phyloP scores from a whole-genome alignment of 2,329 filamentous ascomycete genomes.

The Monosporascus sp. region DNA sequence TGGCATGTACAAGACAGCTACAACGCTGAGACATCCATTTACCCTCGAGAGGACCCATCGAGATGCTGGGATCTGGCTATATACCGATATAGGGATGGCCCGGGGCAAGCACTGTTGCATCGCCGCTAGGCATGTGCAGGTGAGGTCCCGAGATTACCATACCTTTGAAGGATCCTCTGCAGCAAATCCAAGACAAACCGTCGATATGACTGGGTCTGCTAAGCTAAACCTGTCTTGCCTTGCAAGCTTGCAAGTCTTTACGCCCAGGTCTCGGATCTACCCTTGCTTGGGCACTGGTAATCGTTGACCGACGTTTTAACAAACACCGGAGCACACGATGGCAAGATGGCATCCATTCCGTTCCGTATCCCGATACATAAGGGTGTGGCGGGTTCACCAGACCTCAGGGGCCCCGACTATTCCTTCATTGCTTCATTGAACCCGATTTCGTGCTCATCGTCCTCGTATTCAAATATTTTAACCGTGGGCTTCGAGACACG shows the following conservation, averaged over 20 bases:
- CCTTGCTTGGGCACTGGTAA: constrained; percentile 4
- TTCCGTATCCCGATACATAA: constrained; percentile 14
- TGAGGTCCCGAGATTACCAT: constrained; percentile 28
- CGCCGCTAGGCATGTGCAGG: constrained; percentile 29
- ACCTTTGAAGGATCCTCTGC: constrained; percentile 15
- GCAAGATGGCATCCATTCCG: neutral
- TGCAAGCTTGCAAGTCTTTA: constrained; percentile 7
- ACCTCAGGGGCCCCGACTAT: constrained; percentile 4
- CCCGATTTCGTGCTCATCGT: neutral
- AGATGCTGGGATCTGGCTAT: constrained; percentile 16
- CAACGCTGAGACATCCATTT: constrained; percentile 4
- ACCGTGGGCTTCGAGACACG: neutral
- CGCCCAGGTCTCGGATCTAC: constrained; percentile 10
- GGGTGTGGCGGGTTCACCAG: constrained; percentile 14
- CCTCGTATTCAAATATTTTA: neutral
- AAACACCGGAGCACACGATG: constrained; percentile 6
- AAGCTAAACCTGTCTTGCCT: constrained; percentile 11
- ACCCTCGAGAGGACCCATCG: constrained; percentile 9
- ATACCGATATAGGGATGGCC: constrained; percentile 19
- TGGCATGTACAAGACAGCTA: neutral
- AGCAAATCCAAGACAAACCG: constrained; percentile 29
- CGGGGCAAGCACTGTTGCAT: constrained; percentile 13
- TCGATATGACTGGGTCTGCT: constrained; percentile 31
- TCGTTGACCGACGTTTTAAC: constrained; percentile 5
- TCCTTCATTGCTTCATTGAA: constrained; percentile 4